These are phyloP conservation scores for Eudorina sp. DNA, from an alignment of 139 green algal genomes.

Conservation along the genomic window DNA sequence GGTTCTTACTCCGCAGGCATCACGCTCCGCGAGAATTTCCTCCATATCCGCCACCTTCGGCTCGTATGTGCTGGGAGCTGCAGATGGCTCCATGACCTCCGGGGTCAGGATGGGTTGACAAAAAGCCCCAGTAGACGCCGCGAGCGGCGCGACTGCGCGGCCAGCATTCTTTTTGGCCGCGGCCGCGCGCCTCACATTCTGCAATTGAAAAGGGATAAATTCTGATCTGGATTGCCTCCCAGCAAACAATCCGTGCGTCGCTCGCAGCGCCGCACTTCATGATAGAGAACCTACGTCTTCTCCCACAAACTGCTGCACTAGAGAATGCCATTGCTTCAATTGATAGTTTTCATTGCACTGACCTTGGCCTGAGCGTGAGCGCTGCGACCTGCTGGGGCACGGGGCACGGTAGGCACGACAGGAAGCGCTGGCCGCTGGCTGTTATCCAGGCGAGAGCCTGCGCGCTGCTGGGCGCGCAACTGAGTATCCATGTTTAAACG, in stretches of 20 bases:
- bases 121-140: slow-evolving; percentile 36
- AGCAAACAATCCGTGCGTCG: too few species aligned
- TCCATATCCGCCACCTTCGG: slow-evolving; percentile 84
- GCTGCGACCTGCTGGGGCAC: neutral
- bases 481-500: slow-evolving; percentile 26
- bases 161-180: neutral
- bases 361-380: slow-evolving; percentile 25
- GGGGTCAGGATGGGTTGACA: neutral
- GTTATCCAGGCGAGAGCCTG: slow-evolving; percentile 19
- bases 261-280: neutral
- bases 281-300: slow-evolving; percentile 11
- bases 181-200: slow-evolving; percentile 11
- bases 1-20: slow-evolving; percentile 96
- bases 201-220: neutral
- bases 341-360: neutral
- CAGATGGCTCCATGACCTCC: neutral
- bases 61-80: neutral
- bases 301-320: neutral
- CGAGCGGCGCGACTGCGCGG: slow-evolving; percentile 18
- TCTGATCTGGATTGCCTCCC: neutral
- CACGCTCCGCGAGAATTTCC: slow-evolving; percentile 92
- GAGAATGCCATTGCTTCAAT: neutral
- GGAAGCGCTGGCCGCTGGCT: slow-evolving; percentile 12
- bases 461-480: slow-evolving; percentile 37
- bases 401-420: neutral